Percentiles rank a stretch among this genome's conserved stretches.
These are phyloP conservation scores for Ascoidea tarda DNA, from an alignment of 805 yeast genomes.

Conservation along the genomic window DNA sequence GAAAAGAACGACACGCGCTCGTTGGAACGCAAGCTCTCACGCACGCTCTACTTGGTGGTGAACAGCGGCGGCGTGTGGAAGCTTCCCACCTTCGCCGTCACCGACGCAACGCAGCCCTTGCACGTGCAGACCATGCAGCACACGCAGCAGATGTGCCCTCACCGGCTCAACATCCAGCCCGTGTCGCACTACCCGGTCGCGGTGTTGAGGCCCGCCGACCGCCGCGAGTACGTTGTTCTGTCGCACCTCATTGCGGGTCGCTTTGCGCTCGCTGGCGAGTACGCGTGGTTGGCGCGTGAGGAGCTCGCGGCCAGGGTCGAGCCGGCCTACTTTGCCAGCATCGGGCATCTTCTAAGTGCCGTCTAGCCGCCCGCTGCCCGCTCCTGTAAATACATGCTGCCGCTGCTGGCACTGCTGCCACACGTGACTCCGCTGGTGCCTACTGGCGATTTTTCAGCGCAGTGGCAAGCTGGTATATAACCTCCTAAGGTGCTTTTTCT, in stretches of 20 bases:
- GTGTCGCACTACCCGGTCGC: constrained; percentile 87
- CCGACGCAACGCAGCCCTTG: constrained; percentile 34
- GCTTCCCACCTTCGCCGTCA: constrained; percentile 57
- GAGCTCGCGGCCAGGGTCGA: too few relatives aligned
- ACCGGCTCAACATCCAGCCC: constrained; percentile 67
- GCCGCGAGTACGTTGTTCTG: neutral
- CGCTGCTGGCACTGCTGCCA: too few relatives aligned
- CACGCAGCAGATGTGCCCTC: constrained; percentile 58
- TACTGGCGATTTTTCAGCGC: too few relatives aligned
- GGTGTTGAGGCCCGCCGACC: constrained; percentile 25
- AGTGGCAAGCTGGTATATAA: too few relatives aligned
- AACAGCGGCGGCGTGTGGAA: constrained; percentile 36
- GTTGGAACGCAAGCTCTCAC: constrained; percentile 65
- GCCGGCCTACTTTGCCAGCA: too few relatives aligned
- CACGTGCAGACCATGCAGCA: constrained; percentile 68
- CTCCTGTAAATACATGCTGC: too few relatives aligned
- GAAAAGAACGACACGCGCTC: constrained; percentile 41
- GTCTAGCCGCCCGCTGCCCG: too few relatives aligned
- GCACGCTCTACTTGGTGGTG: constrained; percentile 67
- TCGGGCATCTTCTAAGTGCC: too few relatives aligned
- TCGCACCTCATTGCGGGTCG: neutral
- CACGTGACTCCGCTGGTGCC: too few relatives aligned
- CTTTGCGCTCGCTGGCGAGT: too few relatives aligned
- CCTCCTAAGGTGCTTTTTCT: too few relatives aligned
- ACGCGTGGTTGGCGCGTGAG: too few relatives aligned